Evolutionary conservation across 257 asterid species (phyloP).

Genomic region (Prunella vulgaris): DNA sequence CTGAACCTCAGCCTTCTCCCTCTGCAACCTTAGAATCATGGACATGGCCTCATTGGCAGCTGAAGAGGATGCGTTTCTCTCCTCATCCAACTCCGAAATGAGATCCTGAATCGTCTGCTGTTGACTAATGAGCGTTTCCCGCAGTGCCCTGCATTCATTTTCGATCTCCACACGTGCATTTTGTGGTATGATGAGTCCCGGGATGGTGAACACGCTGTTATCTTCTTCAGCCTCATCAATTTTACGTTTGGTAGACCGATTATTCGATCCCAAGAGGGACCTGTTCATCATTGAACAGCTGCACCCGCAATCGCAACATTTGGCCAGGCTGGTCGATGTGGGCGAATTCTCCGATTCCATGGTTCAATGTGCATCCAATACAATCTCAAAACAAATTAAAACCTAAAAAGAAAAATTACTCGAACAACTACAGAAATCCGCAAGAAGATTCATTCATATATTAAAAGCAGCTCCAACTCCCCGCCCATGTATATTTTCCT

Average conservation of each 20-base stretch:
- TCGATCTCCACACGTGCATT: constrained; percentile 75
- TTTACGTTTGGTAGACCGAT: constrained; percentile 77
- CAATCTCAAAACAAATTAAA: constrained; percentile 17
- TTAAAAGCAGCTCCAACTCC: constrained; percentile 40
- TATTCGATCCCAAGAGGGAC: constrained; percentile 45
- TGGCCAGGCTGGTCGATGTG: constrained; percentile 32
- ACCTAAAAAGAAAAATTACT: constrained; percentile 20
- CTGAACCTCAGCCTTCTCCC: constrained; percentile 93
- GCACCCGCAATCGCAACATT: constrained; percentile 82
- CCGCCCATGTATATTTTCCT: constrained; percentile 35
- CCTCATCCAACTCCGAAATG: constrained; percentile 81
- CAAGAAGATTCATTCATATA: constrained; percentile 11
- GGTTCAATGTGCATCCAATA: constrained; percentile 34
- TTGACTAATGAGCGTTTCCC: constrained; percentile 73
- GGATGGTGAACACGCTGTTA: constrained; percentile 35
- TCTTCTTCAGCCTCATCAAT: constrained; percentile 51
- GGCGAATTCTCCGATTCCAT: constrained; percentile 57
- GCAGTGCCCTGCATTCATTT: constrained; percentile 72
- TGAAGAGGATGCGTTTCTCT: constrained; percentile 87
- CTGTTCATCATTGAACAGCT: constrained; percentile 42
- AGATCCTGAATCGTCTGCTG: constrained; percentile 79
- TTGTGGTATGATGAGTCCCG: constrained; percentile 48
- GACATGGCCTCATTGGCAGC: constrained; percentile 99
- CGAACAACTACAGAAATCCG: constrained; percentile 14
- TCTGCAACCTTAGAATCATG: constrained; percentile 94